Base-by-base conservation (phyloP, 495 filamentous ascomycete genomes). In the Physcia stellaris region DNA sequence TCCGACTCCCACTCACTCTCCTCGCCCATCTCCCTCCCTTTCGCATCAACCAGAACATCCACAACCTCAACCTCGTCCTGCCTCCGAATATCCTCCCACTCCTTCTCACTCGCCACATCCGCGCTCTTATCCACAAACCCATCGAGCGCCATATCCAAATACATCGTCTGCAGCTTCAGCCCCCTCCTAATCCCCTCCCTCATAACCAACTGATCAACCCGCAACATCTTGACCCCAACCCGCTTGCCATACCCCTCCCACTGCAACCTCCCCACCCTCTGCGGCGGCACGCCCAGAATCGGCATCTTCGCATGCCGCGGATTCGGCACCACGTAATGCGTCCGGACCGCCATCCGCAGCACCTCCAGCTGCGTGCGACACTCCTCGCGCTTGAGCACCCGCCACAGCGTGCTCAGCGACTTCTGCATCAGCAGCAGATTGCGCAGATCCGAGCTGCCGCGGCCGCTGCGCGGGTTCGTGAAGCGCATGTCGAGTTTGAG, bases 401-500 rank as follows among this genome's bases (percentile, higher is more conserved):
- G 45, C 49, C 63, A 64, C 13, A 82, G 60, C 6, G 60, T 43
- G 0, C 52, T 59, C 12, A 82, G 46, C 19, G 56, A 52, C n/a
- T 59, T 56, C 49, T 82, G 76, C n/a, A 66, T 70, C 26, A 81
- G 49, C 38, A 81, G 59, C 40, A 83, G 47, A 17, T 65, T 55
- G 18, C 69, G 56, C 27, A 82, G 46, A 2, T 39, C 51, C 4
- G 48, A 54, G 10, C 55, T 51, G 23, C 53, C 53, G 11, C 54
- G 54, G 6, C 60, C 63, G 24, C 51, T 58, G 11, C 62, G 39
- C 1, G 70, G 72, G 47, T 72, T 57, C 23, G 61, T 66, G 56
- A 79, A 68, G 28, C 52, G 60, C 62, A 79, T 64, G 43, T 73
- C 62, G 9, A 83, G 58, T 53, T 80, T 79, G 46, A 77, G 41